These are phyloP conservation scores for Macadamia integrifolia DNA, from an alignment of 164 flowering plant genomes.

Conservation along the genomic window DNA sequence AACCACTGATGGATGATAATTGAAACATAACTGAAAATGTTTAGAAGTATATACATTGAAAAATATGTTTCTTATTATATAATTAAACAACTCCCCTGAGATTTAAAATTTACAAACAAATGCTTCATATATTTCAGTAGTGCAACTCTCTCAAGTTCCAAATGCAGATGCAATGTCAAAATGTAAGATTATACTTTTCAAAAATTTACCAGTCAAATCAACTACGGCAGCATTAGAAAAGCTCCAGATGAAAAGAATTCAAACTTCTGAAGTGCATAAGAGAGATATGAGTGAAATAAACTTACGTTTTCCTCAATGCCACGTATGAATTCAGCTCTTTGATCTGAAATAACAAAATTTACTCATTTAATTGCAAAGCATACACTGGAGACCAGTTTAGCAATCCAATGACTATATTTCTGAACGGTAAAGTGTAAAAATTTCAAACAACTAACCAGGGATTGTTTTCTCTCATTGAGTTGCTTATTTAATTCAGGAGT, in stretches of 20 bases:
- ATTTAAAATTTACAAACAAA: too few species aligned
- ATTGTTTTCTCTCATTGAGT: constrained; percentile 92
- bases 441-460: constrained; percentile 51
- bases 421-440: background rate
- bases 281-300: constrained; percentile 9
- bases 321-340: constrained; percentile 96
- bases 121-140: too few species aligned
- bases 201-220: too few species aligned
- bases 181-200: too few species aligned
- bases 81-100: too few species aligned
- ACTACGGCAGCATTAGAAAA: background rate
- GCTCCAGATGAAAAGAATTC: background rate
- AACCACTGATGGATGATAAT: too few species aligned
- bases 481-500: constrained; percentile 81
- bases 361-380: constrained; percentile 3
- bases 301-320: constrained; percentile 92
- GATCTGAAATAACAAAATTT: constrained; percentile 52
- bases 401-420: background rate
- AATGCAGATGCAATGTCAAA: too few species aligned
- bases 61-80: too few species aligned
- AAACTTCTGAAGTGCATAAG: background rate
- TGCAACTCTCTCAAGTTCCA: too few species aligned
- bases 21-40: too few species aligned
- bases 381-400: background rate
- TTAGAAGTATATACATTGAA: too few species aligned